phyloP scores from a whole-genome alignment of 2,329 filamentous ascomycete genomes.

The Lecanicillium sp. region DNA sequence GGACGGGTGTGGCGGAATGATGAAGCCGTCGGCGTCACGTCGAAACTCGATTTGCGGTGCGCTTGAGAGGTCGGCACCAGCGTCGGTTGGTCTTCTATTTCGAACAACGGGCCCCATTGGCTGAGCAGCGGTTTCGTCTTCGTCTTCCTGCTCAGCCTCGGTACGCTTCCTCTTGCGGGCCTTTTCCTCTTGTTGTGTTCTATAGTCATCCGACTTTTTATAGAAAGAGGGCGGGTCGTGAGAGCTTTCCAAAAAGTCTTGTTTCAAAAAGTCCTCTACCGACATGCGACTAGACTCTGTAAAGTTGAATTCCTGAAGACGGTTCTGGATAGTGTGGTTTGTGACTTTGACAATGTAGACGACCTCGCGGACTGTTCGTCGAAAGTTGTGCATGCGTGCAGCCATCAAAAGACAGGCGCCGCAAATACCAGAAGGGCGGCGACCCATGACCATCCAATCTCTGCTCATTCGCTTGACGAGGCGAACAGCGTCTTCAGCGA shows the following conservation, averaged over 20 bases:
- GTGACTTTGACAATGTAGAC: slow-evolving; percentile 98
- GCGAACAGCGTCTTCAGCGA: slow-evolving; percentile 79
- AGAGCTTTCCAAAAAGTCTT: slow-evolving; percentile 61
- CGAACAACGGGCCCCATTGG: slow-evolving; percentile 2
- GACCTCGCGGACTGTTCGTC: slow-evolving; percentile 83
- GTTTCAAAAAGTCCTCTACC: slow-evolving; percentile 73
- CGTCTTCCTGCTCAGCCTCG: slow-evolving; percentile 17
- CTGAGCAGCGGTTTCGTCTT: slow-evolving; percentile 10
- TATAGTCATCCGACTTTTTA: slow-evolving; percentile 52
- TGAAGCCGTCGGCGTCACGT: slow-evolving; percentile 60
- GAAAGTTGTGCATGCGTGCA: slow-evolving; percentile 96
- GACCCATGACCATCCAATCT: slow-evolving; percentile 95
- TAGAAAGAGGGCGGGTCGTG: slow-evolving; percentile 82
- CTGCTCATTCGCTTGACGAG: slow-evolving; percentile 89
- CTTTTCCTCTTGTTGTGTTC: slow-evolving; percentile 42
- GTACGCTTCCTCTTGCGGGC: slow-evolving; percentile 38
- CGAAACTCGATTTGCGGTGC: slow-evolving; percentile 30
- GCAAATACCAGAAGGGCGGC: slow-evolving; percentile 86
- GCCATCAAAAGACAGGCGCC: slow-evolving; percentile 92
- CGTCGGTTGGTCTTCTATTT: slow-evolving; percentile 14
- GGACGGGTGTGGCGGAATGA: slow-evolving; percentile 46
- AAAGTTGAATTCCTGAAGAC: slow-evolving; percentile 82
- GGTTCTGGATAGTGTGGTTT: slow-evolving; percentile 84
- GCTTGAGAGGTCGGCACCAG: slow-evolving; percentile 25
- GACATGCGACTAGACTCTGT: slow-evolving; percentile 80